Evolutionary conservation across 2,329 filamentous ascomycete genomes (phyloP).

Genomic region (Xylariaceae sp.): DNA sequence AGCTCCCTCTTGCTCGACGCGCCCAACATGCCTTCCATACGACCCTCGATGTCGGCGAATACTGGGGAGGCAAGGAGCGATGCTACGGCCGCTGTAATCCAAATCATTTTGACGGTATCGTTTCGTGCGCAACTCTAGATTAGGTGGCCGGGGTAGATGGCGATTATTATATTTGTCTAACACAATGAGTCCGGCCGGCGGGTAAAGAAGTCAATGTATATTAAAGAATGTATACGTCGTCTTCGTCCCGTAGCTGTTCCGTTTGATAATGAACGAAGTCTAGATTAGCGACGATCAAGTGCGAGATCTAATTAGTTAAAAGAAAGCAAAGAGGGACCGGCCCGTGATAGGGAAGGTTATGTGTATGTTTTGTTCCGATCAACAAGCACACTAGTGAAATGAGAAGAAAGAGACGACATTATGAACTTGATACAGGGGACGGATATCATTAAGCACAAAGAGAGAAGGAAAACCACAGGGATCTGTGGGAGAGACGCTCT

Average conservation of each 20-base stretch:
- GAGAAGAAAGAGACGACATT: slow-evolving; percentile 15
- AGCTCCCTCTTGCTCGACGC: slow-evolving; percentile 10
- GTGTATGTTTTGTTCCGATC: slow-evolving; percentile 31
- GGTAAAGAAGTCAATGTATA: slow-evolving; percentile 21
- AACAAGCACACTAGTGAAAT: slow-evolving; percentile 24
- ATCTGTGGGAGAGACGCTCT: neutral
- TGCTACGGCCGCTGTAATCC: slow-evolving; percentile 39
- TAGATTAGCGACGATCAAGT: slow-evolving; percentile 24
- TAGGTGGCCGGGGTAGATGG: slow-evolving; percentile 12
- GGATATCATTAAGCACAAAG: slow-evolving; percentile 6
- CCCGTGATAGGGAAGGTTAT: slow-evolving; percentile 36
- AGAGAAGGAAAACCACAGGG: neutral
- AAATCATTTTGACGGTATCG: slow-evolving; percentile 39
- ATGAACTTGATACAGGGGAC: neutral
- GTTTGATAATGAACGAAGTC: slow-evolving; percentile 23
- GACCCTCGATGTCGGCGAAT: slow-evolving; percentile 37
- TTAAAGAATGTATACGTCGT: slow-evolving; percentile 31
- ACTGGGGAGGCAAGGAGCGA: slow-evolving; percentile 42
- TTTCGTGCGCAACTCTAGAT: slow-evolving; percentile 10
- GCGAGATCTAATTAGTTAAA: slow-evolving; percentile 21
- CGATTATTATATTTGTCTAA: slow-evolving; percentile 9
- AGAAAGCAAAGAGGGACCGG: slow-evolving; percentile 35
- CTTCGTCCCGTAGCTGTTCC: slow-evolving; percentile 23
- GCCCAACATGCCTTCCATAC: slow-evolving; percentile 19
- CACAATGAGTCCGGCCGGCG: slow-evolving; percentile 30